Conservation (phyloP, 441 rosid genomes). For the Populus hybrid region DNA sequence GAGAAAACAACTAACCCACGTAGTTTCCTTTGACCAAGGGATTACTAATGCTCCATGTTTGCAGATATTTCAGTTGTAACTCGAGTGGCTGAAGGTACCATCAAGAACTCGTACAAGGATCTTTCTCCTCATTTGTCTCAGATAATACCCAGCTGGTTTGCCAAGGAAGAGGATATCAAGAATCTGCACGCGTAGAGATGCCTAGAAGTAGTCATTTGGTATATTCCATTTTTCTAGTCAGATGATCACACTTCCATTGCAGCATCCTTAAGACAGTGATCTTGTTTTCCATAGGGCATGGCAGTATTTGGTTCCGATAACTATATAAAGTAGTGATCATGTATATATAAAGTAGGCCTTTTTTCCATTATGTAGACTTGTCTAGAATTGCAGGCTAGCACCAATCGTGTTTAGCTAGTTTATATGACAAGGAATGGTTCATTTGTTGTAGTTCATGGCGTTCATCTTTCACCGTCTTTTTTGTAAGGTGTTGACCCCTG, state of each 20-base stretch:
- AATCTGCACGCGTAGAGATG: conserved; percentile 21
- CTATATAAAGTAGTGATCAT: background rate
- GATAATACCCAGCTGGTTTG: conserved; percentile 74
- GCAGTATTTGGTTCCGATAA: background rate
- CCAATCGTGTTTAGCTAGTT: background rate
- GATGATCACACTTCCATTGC: background rate
- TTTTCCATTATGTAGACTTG: background rate
- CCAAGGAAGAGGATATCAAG: conserved; percentile 80
- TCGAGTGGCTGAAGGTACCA: conserved; percentile 87
- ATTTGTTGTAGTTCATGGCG: background rate
- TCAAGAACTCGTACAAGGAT: conserved; percentile 80
- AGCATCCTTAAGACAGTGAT: conserved; percentile 5
- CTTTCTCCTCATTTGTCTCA: conserved; percentile 66
- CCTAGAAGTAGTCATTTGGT: background rate
- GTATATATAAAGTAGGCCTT: conserved; percentile 12
- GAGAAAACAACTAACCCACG: conserved; percentile 47
- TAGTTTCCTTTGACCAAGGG: background rate
- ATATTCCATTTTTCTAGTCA: too few relatives aligned
- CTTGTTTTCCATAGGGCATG: background rate
- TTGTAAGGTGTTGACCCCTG: background rate
- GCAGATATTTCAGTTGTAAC: conserved; percentile 86
- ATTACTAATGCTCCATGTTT: conserved; percentile 13
- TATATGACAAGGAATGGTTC: background rate
- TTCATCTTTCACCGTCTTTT: background rate
- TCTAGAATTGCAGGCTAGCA: background rate